Evolutionary conservation across 2,329 filamentous ascomycete species (phyloP).

Genomic region (Didymellaceae sp.): DNA sequence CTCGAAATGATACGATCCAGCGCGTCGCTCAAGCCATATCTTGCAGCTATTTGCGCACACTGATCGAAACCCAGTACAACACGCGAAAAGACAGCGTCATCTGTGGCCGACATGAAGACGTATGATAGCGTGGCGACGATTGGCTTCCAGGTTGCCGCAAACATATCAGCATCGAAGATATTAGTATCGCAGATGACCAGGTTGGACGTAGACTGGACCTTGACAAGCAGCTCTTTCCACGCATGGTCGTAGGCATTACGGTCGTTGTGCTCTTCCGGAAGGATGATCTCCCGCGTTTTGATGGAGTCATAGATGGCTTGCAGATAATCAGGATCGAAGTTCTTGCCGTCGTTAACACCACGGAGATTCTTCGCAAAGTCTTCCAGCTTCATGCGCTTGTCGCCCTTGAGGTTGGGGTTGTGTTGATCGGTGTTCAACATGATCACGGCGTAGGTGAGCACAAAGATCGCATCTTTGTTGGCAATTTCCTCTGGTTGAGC

Average conservation of each 20-base stretch:
- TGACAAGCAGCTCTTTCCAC: conserved; percentile 91
- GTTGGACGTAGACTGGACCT: conserved; percentile 76
- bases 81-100: conserved; percentile 92
- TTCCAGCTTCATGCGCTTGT: conserved; percentile 81
- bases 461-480: conserved; percentile 85
- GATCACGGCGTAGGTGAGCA: conserved; percentile 94
- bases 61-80: conserved; percentile 96
- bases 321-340: conserved; percentile 85
- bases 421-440: conserved; percentile 98
- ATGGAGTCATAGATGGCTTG: conserved; percentile 90
- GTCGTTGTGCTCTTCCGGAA: conserved; percentile 97
- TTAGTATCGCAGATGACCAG: conserved; percentile 87
- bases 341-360: conserved; percentile 82
- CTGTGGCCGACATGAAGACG: conserved; percentile 98
- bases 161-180: conserved; percentile 97
- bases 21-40: conserved; percentile 81
- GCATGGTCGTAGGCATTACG: conserved; percentile 96
- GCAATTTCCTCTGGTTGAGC: conserved; percentile 76
- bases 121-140: conserved; percentile 95
- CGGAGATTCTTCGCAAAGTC: conserved; percentile 90
- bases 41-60: conserved; percentile 89
- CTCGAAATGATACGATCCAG: conserved; percentile 93
- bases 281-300: conserved; percentile 89
- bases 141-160: conserved; percentile 92
- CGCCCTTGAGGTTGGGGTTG: conserved; percentile 82